These are phyloP conservation scores for Tylopilus cervinicoccineus DNA, from an alignment of 768 basidiomycete species.

Conservation along the genomic window DNA sequence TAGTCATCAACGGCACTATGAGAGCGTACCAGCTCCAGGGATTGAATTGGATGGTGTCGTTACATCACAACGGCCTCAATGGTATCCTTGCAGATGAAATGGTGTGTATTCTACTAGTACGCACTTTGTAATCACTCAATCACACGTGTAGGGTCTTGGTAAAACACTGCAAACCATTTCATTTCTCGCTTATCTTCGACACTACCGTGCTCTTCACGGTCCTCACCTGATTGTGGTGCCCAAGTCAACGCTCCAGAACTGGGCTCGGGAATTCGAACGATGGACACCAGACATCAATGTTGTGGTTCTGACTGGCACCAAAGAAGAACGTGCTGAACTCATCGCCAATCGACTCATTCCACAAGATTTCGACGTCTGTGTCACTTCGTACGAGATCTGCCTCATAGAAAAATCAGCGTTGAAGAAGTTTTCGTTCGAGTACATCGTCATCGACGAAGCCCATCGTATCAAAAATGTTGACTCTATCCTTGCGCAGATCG, in stretches of 20 bases:
- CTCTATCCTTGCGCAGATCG: constrained; percentile 92
- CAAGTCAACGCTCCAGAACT: constrained; percentile 98
- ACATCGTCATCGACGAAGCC: constrained; percentile 97
- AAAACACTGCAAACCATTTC: constrained; percentile 98
- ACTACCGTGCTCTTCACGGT: constrained; percentile 68
- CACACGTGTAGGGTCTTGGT: constrained; percentile 73
- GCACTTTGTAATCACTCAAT: neutral
- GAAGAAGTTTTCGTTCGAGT: constrained; percentile 95
- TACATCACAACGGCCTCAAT: constrained; percentile 95
- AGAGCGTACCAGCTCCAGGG: constrained; percentile 94
- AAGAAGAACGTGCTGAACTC: constrained; percentile 83
- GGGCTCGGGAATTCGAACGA: constrained; percentile 86
- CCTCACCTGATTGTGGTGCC: constrained; percentile 96
- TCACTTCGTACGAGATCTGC: constrained; percentile 97
- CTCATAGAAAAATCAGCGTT: constrained; percentile 90
- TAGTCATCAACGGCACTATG: constrained; percentile 90
- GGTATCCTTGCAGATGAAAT: constrained; percentile 98
- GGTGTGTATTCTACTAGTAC: constrained; percentile 37
- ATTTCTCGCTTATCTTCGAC: constrained; percentile 92
- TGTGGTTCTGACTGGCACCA: constrained; percentile 77
- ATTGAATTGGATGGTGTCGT: constrained; percentile 93
- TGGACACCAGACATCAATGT: constrained; percentile 91
- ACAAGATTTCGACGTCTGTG: constrained; percentile 88
- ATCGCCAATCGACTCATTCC: constrained; percentile 76
- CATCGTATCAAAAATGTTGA: constrained; percentile 99